Evolutionary conservation across 1,139 yeast species (phyloP), one percentile per base, ranked within the genome.

Genomic region (Taiozyma onychis): DNA sequence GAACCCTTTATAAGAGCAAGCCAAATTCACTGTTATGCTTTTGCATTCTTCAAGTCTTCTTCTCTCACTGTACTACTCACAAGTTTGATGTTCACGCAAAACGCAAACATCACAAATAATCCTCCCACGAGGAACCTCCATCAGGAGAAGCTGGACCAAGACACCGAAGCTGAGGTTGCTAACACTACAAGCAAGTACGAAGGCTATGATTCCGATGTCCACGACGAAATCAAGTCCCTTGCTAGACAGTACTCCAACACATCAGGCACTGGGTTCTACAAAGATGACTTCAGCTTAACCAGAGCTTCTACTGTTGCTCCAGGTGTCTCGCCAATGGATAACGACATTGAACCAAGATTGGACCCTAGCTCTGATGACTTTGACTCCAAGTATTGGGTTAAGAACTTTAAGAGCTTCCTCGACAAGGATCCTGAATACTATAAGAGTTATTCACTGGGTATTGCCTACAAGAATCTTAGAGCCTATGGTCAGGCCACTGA

Each of bases 401-500:
- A 80, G 63, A 85, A 85, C 63, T 70, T 86, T 73, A 76, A 80
- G 56, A 76, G 77, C 51, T 65, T 85, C 52, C 67, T 71, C 65
- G 74, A 74, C 52, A 68, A 74, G 21, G 88, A 85, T 57, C 81
- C 83, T 0, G 89, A 82, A 3, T 76, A 81, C 60, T 86, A 80
- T 66, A 81, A 82, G 58, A 81, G 82, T 16, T 74, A 81, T 39
- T 73, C 79, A 16, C 69, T 87, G 52, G 95, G 96, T 10, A 73
- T 89, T 43, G 76, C 85, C 3, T 89, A 84, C 73, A 76, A 78
- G 53, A 70, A 87, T 59, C 69, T 89, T 57, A 70, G 86, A 51
- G 95, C 91, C 3, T 78, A 74, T 56, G 97, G 96, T 52, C 76
- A 77, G 52, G 90, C 93, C 10, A 74, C 85, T 7, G 95, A 85